These are phyloP conservation scores for Beauveria scarabaeidicola DNA, from an alignment of 2,329 filamentous ascomycete genomes.

Conservation along the genomic window DNA sequence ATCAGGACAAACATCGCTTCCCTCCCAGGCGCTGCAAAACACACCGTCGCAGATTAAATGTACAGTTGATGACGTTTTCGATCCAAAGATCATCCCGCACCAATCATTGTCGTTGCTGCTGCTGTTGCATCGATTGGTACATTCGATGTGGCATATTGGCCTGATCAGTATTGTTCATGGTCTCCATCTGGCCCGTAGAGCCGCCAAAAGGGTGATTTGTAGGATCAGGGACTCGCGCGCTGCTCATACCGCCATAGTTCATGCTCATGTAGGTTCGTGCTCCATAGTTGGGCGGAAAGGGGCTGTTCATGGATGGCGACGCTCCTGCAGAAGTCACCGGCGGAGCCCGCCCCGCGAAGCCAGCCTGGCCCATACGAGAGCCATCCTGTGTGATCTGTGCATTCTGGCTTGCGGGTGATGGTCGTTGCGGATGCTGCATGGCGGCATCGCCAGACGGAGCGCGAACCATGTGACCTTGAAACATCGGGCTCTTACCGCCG, in stretches of 20 bases:
- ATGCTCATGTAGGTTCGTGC: conserved; percentile 8
- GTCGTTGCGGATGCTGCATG: conserved; percentile 9
- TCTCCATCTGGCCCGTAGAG: conserved; percentile 2
- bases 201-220: conserved; percentile 7
- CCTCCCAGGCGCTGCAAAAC: neutral
- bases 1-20: neutral
- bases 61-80: neutral
- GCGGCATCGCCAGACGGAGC: conserved; percentile 1
- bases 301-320: conserved; percentile 7
- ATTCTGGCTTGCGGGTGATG: conserved; percentile 3
- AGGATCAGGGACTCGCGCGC: neutral
- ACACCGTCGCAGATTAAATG: neutral
- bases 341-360: neutral
- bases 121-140: conserved; percentile 11
- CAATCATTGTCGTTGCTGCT: conserved; percentile 9
- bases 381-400: conserved; percentile 3
- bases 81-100: neutral
- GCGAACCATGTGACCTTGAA: conserved; percentile 7
- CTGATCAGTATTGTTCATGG: conserved; percentile 3
- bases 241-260: conserved; percentile 1
- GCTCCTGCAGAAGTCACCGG: conserved; percentile 1
- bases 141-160: conserved; percentile 10
- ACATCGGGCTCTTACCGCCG: conserved; percentile 9
- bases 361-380: neutral
- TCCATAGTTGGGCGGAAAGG: conserved; percentile 1